Evolutionary conservation across 2,329 filamentous ascomycete species (phyloP).

Genomic region (Metarhizium anisopliae): DNA sequence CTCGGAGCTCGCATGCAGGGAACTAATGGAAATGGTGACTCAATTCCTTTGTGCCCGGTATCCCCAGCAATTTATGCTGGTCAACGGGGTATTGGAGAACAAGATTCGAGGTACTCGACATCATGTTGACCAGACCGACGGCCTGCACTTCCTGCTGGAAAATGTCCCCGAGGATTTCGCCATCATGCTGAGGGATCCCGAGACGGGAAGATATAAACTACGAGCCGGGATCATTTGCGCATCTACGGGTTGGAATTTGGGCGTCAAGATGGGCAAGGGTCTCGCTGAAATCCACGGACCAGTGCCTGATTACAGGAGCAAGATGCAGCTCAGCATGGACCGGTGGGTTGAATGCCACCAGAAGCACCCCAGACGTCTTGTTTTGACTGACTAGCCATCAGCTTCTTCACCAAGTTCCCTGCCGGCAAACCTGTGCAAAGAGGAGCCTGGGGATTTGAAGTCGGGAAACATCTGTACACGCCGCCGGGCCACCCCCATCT

Average conservation of each 20-base stretch:
- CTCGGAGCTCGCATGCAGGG: slow-evolving; percentile 70
- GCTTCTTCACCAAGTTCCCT: slow-evolving; percentile 74
- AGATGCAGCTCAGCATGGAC: slow-evolving; percentile 84
- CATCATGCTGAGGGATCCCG: slow-evolving; percentile 62
- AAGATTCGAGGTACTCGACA: slow-evolving; percentile 52
- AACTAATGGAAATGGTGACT: slow-evolving; percentile 78
- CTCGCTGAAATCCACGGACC: slow-evolving; percentile 63
- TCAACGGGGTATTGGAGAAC: slow-evolving; percentile 55
- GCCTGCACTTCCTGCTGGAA: slow-evolving; percentile 58
- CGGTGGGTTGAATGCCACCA: slow-evolving; percentile 38
- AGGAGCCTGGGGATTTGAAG: slow-evolving; percentile 75
- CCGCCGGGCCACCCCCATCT: slow-evolving; percentile 57
- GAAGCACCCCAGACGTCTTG: background rate
- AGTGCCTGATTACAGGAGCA: slow-evolving; percentile 78
- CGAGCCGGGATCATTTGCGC: slow-evolving; percentile 73
- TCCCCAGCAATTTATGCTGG: slow-evolving; percentile 60
- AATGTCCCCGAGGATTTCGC: slow-evolving; percentile 82
- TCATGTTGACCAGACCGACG: slow-evolving; percentile 52
- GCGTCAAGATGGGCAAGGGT: slow-evolving; percentile 61
- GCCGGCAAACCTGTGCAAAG: slow-evolving; percentile 70
- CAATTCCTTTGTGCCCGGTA: slow-evolving; percentile 73
- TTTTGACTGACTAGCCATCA: slow-evolving; percentile 18
- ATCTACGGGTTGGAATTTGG: slow-evolving; percentile 70
- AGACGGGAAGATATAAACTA: slow-evolving; percentile 64
- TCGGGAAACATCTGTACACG: slow-evolving; percentile 67